Conservation (phyloP, 108 stramenopile species). For the Nitzschia sp. region DNA sequence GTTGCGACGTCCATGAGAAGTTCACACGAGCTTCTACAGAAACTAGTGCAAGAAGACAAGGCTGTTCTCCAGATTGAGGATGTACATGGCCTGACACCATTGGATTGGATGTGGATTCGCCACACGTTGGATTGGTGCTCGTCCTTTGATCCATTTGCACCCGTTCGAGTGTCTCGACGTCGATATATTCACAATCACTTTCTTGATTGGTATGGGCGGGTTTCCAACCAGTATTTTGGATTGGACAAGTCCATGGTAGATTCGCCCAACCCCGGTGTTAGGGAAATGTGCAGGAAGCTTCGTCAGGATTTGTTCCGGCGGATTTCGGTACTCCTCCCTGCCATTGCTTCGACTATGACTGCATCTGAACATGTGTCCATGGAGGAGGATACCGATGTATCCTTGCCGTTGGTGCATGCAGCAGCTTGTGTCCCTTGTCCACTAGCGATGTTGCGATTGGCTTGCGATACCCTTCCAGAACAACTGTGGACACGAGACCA, state of each 20-base stretch:
- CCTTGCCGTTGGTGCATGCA: constrained; percentile 19
- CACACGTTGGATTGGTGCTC: constrained; percentile 33
- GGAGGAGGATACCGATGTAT: neutral
- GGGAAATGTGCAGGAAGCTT: neutral
- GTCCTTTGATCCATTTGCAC: constrained; percentile 8
- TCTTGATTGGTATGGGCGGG: constrained; percentile 14
- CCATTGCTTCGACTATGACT: neutral
- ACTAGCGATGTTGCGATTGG: constrained; percentile 21
- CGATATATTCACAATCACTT: constrained; percentile 24
- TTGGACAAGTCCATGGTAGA: constrained; percentile 13
- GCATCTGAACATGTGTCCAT: neutral
- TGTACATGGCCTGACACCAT: constrained; percentile 17
- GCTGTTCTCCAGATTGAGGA: constrained; percentile 7
- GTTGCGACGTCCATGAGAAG: constrained; percentile 21
- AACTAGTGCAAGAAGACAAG: constrained; percentile 12
- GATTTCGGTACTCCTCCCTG: constrained; percentile 14
- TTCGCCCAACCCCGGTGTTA: constrained; percentile 4
- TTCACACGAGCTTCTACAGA: constrained; percentile 1
- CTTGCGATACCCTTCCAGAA: neutral
- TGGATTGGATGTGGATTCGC: constrained; percentile 40
- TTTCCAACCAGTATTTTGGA: constrained; percentile 22
- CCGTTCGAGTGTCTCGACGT: constrained; percentile 15
- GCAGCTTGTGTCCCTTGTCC: constrained; percentile 14
- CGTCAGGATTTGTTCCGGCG: constrained; percentile 8
- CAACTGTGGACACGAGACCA: neutral